Evolutionary conservation across 345 rosid species (phyloP), one percentile per base, ranked within the genome.

Genomic region (Geranium rotundifolium): DNA sequence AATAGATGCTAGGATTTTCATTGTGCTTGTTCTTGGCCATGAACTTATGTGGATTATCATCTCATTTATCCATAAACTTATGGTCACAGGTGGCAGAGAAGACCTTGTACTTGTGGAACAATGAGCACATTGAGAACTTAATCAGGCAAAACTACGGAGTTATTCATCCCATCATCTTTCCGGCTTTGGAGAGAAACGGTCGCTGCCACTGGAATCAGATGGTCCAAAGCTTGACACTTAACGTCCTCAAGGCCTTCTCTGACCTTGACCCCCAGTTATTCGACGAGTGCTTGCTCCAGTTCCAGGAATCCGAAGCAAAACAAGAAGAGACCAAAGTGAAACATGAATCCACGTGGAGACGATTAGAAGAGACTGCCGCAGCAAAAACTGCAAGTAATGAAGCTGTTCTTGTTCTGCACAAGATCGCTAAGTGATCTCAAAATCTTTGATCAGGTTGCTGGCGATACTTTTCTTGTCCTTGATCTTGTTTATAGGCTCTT

Each of bases 41-140:
- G 41, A 34, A 34, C 5, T 34, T 34, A 34, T 34, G 41, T 34
- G 41, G 55, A 34, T 27, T 59, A 9, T 52, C 55, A 52, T 5
- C 2, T 52, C 2, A 52, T 52, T 59, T 5, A 17, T 13, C 6
- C 61, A 15, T 54, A 58, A 65, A 58, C 55, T 59, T 27, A 52
- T 30, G 63, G 63, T 70, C 69, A 27, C 81, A 85, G 91, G 91
- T 85, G 54, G 91, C 91, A n/a, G 91, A 85, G 66, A 74, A 85
- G 67, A 86, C 91, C 57, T 73, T 85, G 66, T 83, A 77, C 75
- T 75, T 83, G 71, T 85, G 91, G 91, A 81, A 85, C 78, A 85
- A 83, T 54, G 86, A 85, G 73, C 91, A 83, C 63, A 85, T 81
- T 52, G 84, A 81, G 75, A 83, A 75, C 70, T 63, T 85, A 63